phyloP scores from a whole-genome alignment of 495 filamentous ascomycete genomes.

The Penicillium riverlandense region DNA sequence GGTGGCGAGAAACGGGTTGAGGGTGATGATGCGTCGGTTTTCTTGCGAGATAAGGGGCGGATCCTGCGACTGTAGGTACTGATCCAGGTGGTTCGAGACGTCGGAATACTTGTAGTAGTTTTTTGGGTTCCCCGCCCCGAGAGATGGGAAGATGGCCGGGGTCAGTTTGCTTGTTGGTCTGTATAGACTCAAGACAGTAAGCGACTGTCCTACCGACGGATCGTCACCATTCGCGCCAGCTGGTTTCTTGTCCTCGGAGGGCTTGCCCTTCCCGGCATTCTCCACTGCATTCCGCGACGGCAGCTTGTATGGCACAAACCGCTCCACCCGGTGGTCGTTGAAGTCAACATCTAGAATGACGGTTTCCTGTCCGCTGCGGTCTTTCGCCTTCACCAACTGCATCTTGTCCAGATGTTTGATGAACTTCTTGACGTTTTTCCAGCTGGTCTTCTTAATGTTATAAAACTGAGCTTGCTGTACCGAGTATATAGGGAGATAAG shows the following conservation, averaged over 20 bases:
- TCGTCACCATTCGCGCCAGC: constrained; percentile 34
- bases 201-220: constrained; percentile 47
- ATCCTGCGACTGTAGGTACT: constrained; percentile 44
- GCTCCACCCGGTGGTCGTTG: constrained; percentile 41
- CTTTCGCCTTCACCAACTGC: constrained; percentile 56
- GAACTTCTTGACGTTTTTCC: constrained; percentile 70
- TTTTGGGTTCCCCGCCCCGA: constrained; percentile 33
- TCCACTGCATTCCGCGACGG: constrained; percentile 36
- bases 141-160: constrained; percentile 45
- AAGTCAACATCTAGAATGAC: constrained; percentile 64
- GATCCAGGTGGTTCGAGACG: constrained; percentile 30
- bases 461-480: constrained; percentile 49
- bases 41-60: constrained; percentile 46
- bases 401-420: constrained; percentile 65
- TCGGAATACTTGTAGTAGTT: constrained; percentile 48
- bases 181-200: constrained; percentile 48
- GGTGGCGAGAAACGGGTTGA: constrained; percentile 58
- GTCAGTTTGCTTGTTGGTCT: constrained; percentile 49
- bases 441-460: constrained; percentile 68
- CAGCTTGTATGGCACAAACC: constrained; percentile 59
- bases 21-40: constrained; percentile 57
- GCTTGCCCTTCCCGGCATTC: constrained; percentile 21
- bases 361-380: constrained; percentile 58
- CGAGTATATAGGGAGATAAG: constrained; percentile 57
- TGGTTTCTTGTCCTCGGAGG: constrained; percentile 32